Evolutionary conservation across 306 rosid species (phyloP).

Genomic region (Adenanthera pavonina): DNA sequence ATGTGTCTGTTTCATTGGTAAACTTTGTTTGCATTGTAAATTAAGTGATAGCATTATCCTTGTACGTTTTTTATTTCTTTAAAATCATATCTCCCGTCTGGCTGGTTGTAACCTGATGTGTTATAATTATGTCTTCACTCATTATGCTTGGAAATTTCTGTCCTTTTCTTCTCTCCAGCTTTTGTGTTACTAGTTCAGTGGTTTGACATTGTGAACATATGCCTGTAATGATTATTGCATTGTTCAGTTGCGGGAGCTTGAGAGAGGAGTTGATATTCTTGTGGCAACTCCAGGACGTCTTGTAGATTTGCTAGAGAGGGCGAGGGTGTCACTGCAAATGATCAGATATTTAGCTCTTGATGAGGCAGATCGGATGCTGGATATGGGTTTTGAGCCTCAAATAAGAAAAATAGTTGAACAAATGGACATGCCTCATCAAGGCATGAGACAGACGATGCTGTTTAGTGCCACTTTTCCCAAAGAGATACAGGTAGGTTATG

Average conservation of each 20-base stretch:
- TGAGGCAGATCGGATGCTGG: slow-evolving; percentile 33
- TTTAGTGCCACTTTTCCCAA: slow-evolving; percentile 31
- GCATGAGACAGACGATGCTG: slow-evolving; percentile 24
- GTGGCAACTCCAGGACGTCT: slow-evolving; percentile 33
- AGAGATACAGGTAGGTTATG: slow-evolving; percentile 20
- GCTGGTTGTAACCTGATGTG: not conserved
- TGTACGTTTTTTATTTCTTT: not conserved
- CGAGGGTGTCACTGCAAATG: slow-evolving; percentile 31
- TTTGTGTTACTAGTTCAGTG: not conserved
- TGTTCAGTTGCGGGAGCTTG: slow-evolving; percentile 31
- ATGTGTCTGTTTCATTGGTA: not conserved
- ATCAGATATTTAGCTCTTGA: slow-evolving; percentile 28
- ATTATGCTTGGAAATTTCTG: not conserved
- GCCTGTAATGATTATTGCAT: not conserved
- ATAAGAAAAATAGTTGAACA: slow-evolving; percentile 30
- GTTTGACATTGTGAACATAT: not conserved
- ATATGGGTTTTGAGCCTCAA: slow-evolving; percentile 33
- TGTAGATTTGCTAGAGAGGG: slow-evolving; percentile 29
- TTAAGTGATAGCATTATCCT: not conserved
- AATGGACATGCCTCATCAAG: slow-evolving; percentile 31
- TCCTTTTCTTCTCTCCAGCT: not conserved
- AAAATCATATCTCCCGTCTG: not conserved
- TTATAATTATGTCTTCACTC: not conserved
- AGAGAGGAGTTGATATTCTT: slow-evolving; percentile 27
- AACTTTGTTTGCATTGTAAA: not conserved